Conservation (phyloP, 1,139 yeast species). For the Suhomyces kunorum region DNA sequence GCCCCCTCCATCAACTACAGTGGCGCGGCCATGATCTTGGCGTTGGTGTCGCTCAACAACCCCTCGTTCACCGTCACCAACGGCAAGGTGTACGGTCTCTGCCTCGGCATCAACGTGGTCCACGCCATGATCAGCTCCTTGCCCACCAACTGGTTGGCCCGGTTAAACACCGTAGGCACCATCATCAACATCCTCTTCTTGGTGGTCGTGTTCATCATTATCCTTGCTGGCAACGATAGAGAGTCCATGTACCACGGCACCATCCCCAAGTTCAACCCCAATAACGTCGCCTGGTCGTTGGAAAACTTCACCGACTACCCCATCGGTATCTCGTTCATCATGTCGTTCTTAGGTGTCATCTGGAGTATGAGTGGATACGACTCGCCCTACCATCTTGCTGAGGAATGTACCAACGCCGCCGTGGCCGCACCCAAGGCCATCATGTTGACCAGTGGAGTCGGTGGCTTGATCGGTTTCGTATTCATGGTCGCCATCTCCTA, state of each 20-base stretch:
- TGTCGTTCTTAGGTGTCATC: slow-evolving; percentile 64
- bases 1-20: slow-evolving; percentile 68
- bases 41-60: slow-evolving; percentile 42
- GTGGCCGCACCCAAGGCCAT: slow-evolving; percentile 68
- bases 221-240: slow-evolving; percentile 56
- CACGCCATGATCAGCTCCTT: slow-evolving; percentile 53
- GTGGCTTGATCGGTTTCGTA: slow-evolving; percentile 63
- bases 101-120: slow-evolving; percentile 50
- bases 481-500: slow-evolving; percentile 68
- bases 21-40: slow-evolving; percentile 61
- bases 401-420: slow-evolving; percentile 69
- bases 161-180: slow-evolving; percentile 57
- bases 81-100: slow-evolving; percentile 26
- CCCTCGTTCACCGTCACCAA: slow-evolving; percentile 19
- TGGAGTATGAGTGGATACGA: slow-evolving; percentile 82
- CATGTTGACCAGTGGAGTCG: slow-evolving; percentile 60
- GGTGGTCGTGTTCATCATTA: slow-evolving; percentile 55
- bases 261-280: slow-evolving; percentile 51
- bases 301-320: slow-evolving; percentile 70
- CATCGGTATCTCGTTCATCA: slow-evolving; percentile 58
- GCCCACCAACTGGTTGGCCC: slow-evolving; percentile 59
- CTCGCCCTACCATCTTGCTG: slow-evolving; percentile 72
- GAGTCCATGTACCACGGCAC: slow-evolving; percentile 23
- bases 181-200: slow-evolving; percentile 52
- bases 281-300: slow-evolving; percentile 55